Evolutionary conservation across 768 basidiomycete species (phyloP), one percentile per base, ranked within the genome.

Genomic region (Naematelia aurantialba): DNA sequence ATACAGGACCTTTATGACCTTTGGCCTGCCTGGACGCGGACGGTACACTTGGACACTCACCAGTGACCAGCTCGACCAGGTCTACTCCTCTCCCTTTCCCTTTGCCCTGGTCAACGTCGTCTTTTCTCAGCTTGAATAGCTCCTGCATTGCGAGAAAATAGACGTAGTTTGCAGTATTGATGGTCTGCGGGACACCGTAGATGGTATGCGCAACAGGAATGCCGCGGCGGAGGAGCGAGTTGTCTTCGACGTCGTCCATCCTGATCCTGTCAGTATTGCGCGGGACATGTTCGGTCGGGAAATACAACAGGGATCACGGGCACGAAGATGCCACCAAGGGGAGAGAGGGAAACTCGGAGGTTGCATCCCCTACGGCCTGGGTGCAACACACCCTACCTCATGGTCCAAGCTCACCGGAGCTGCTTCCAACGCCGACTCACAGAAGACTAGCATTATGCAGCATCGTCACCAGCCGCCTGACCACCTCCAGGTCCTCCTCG

Each of bases 141-240:
- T 94, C 89, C 65, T 91, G 83, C 73, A 87, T 92, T 0, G 93
- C 94, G 45, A 91, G 83, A 71, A 98, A 99, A 73, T 94, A 97
- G 26, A 92, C 91, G 65, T 97, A 98, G 72, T 96, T 97, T 0
- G 94, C 94, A 0, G 88, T 86, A 74, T 99, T 99, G 79, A 99
- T 92, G 0, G 94, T 96, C 73, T 97, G 94, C 0, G 94, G 91
- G 2, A 96, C 79, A 1, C 94, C 94, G 68, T 94, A 99, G 65
- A 99, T 94, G 79, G 89, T 90, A 79, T 99, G 93, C 0, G 90
- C 85, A 22, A 93, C 93, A 87, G 93, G 93, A 27, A 84, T 81
- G 1, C 94, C 96, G 64, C 94, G 79, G 21, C 92, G 82, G 39
- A 96, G 80, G 65, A 90, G 88, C 0, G 89, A 88, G 58, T 88